These are phyloP conservation scores for Cystobasidium onofrii DNA, from an alignment of 768 basidiomycete species.

Conservation along the genomic window DNA sequence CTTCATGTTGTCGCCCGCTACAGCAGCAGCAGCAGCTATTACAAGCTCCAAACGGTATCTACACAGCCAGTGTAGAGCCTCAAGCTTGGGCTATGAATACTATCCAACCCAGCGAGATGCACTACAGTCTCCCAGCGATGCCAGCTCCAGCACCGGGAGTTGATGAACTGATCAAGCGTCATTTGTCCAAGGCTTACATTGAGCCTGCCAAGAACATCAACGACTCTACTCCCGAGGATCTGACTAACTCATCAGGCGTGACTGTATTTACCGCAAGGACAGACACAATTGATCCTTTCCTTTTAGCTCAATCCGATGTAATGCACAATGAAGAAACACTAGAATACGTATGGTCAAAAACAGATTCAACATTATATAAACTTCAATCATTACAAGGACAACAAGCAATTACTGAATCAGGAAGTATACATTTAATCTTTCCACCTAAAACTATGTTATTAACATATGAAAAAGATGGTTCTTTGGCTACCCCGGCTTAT, in stretches of 20 bases:
- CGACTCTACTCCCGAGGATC: no score
- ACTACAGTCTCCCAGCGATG: not conserved
- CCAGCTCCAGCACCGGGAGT: not conserved
- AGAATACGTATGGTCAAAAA: slow-evolving; percentile 19
- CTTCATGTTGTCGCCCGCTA: not conserved
- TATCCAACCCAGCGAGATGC: not conserved
- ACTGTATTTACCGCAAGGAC: not conserved
- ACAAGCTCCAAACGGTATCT: not conserved
- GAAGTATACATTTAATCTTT: slow-evolving; percentile 5
- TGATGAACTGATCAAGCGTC: not conserved
- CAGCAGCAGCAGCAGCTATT: not conserved
- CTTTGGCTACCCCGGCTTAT: slow-evolving; percentile 17
- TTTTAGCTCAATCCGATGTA: not conserved
- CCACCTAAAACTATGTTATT: slow-evolving; percentile 24
- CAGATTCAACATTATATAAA: slow-evolving; percentile 5
- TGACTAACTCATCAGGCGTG: not conserved
- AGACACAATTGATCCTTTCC: slow-evolving; percentile 21
- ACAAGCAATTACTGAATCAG: not conserved
- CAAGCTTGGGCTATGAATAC: not conserved
- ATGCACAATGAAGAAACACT: not conserved
- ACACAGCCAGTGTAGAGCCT: not conserved
- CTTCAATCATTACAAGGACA: not conserved
- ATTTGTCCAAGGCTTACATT: not conserved
- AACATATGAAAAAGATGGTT: slow-evolving; percentile 20
- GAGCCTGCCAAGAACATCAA: not conserved